Percentiles rank a stretch among this genome's conserved stretches.
phyloP scores from a whole-genome alignment of 805 yeast genomes.

The Spathaspora arborariae region DNA sequence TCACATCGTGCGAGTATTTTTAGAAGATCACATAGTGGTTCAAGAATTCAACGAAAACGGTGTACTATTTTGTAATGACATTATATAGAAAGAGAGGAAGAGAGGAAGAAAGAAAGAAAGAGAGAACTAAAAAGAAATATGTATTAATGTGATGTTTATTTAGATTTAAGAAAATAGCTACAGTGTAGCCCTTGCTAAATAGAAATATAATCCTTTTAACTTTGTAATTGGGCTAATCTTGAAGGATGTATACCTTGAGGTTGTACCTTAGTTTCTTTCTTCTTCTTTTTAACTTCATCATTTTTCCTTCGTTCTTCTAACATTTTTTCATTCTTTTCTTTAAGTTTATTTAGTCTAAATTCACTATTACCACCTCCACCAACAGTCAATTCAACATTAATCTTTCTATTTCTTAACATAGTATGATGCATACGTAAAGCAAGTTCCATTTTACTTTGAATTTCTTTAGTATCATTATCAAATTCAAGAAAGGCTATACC shows the following conservation, averaged over 20 bases:
- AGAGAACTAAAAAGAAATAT: too few relatives aligned
- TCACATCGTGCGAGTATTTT: neutral
- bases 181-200: neutral
- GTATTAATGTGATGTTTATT: too few relatives aligned
- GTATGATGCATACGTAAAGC: constrained; percentile 86
- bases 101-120: neutral
- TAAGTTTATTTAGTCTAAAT: constrained; percentile 61
- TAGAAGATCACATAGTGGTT: constrained; percentile 12
- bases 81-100: neutral
- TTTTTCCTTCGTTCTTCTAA: constrained; percentile 60
- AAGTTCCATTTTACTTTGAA: constrained; percentile 74
- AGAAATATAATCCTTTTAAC: too few relatives aligned
- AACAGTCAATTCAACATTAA: constrained; percentile 93
- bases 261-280: constrained; percentile 4
- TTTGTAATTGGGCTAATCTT: constrained; percentile 25
- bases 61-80: constrained; percentile 40
- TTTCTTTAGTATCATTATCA: constrained; percentile 51
- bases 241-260: constrained; percentile 55
- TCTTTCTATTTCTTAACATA: constrained; percentile 62
- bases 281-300: constrained; percentile 28
- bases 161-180: too few relatives aligned
- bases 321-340: constrained; percentile 73
- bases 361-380: constrained; percentile 96
- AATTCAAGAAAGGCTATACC: constrained; percentile 94
- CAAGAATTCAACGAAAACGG: constrained; percentile 33